phyloP scores from a whole-genome alignment of 2,329 filamentous ascomycete genomes.

The Grosmannia huntii region DNA sequence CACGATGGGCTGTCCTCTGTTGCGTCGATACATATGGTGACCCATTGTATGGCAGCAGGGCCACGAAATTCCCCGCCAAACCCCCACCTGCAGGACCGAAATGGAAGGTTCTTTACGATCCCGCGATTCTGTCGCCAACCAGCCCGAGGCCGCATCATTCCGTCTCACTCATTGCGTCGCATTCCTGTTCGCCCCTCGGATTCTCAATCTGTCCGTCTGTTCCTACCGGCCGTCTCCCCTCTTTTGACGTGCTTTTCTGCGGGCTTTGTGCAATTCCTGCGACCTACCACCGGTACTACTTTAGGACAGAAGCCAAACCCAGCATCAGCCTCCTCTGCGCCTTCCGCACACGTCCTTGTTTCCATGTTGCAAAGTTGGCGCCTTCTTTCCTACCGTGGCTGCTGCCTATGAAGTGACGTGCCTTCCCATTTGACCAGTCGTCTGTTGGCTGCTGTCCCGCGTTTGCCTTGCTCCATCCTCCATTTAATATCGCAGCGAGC shows the following conservation, averaged over 20 bases:
- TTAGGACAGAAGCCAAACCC: neutral
- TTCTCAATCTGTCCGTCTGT: neutral
- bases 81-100: neutral
- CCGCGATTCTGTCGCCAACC: neutral
- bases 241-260: neutral
- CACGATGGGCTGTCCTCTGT: neutral
- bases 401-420: slow-evolving; percentile 1
- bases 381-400: neutral
- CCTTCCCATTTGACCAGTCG: neutral
- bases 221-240: neutral
- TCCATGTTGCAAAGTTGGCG: neutral
- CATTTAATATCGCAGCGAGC: neutral
- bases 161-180: neutral
- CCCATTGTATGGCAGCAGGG: neutral
- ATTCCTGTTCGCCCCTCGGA: neutral
- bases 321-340: neutral
- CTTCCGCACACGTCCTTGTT: neutral
- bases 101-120: neutral
- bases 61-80: neutral
- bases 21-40: neutral
- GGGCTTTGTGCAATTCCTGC: neutral
- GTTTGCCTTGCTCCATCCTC: neutral
- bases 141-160: neutral
- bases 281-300: neutral
- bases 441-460: slow-evolving; percentile 2